phyloP scores from a whole-genome alignment of 2,329 filamentous ascomycete genomes.

The Onygenales sp. region DNA sequence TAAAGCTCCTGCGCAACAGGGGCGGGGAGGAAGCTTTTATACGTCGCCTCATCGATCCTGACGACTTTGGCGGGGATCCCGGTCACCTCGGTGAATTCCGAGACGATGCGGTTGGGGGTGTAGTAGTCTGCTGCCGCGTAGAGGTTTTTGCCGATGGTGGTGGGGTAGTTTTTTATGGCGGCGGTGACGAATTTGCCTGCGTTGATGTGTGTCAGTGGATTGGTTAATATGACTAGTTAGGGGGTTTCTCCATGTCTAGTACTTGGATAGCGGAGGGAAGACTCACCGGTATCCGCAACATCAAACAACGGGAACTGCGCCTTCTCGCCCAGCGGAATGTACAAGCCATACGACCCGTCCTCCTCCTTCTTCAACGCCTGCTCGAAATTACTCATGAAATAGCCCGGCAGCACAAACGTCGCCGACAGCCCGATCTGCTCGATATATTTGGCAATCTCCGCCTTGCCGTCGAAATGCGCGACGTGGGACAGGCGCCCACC shows the following conservation, averaged over 20 bases:
- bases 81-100: conserved; percentile 29
- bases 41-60: conserved; percentile 16
- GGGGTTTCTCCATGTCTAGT: neutral
- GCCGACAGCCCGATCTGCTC: conserved; percentile 23
- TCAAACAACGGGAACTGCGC: conserved; percentile 37
- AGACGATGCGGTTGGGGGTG: conserved; percentile 31
- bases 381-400: conserved; percentile 36
- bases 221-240: neutral
- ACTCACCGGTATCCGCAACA: conserved; percentile 37
- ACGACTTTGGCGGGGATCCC: conserved; percentile 26
- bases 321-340: conserved; percentile 16
- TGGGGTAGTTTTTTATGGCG: conserved; percentile 30
- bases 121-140: conserved; percentile 34
- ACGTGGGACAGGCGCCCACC: conserved; percentile 26
- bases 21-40: conserved; percentile 17
- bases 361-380: conserved; percentile 21
- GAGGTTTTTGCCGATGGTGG: conserved; percentile 36
- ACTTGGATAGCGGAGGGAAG: neutral
- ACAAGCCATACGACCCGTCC: conserved; percentile 20
- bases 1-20: conserved; percentile 37
- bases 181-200: conserved; percentile 22
- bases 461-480: conserved; percentile 35
- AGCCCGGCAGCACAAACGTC: conserved; percentile 34
- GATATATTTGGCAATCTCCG: conserved; percentile 30
- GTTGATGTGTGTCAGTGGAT: neutral